These are phyloP conservation scores for Corallochytrium limacisporum DNA, from an alignment of 78 protist genomes.

Conservation along the genomic window DNA sequence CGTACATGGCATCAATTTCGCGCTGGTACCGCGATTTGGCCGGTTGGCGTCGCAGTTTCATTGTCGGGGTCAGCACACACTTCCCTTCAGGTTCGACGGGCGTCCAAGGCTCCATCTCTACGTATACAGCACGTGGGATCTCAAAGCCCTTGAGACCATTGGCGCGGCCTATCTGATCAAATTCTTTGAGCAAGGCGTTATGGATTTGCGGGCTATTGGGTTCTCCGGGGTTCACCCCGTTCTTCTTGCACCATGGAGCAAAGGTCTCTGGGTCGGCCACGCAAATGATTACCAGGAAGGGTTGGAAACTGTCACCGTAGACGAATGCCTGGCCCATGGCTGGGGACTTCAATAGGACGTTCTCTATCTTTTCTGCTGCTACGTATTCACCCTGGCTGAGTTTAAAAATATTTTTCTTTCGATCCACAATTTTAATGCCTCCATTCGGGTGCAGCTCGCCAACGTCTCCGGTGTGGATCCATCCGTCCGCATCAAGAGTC, in stretches of 20 bases:
- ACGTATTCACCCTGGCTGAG: slow-evolving; percentile 88
- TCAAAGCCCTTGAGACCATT: too few species aligned
- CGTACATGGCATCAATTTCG: slow-evolving; percentile 22
- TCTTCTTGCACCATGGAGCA: not conserved
- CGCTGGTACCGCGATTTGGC: slow-evolving; percentile 13
- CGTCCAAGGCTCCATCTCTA: too few species aligned
- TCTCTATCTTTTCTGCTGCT: not conserved
- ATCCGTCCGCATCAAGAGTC: slow-evolving; percentile 68
- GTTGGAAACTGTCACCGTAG: slow-evolving; percentile 4
- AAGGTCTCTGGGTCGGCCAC: slow-evolving; percentile 31
- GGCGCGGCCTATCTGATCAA: too few species aligned
- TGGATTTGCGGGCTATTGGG: too few species aligned
- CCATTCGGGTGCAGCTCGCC: slow-evolving; percentile 61
- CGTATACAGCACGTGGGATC: too few species aligned
- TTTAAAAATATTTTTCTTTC: slow-evolving; percentile 68
- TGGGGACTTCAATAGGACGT: not conserved
- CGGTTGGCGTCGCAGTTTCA: slow-evolving; percentile 54
- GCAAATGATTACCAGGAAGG: slow-evolving; percentile 37
- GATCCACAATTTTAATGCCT: slow-evolving; percentile 62
- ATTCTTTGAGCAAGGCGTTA: too few species aligned
- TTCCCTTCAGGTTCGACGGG: too few species aligned
- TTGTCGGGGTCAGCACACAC: slow-evolving; percentile 60
- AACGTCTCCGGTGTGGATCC: slow-evolving; percentile 94
- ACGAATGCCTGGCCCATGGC: not conserved
- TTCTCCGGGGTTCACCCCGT: too few species aligned